A percentile compares a stretch with the other conserved stretches of the same genome.
Evolutionary conservation across 495 filamentous ascomycete genomes (phyloP).

Genomic region (Amphirosellinia nigrospora): DNA sequence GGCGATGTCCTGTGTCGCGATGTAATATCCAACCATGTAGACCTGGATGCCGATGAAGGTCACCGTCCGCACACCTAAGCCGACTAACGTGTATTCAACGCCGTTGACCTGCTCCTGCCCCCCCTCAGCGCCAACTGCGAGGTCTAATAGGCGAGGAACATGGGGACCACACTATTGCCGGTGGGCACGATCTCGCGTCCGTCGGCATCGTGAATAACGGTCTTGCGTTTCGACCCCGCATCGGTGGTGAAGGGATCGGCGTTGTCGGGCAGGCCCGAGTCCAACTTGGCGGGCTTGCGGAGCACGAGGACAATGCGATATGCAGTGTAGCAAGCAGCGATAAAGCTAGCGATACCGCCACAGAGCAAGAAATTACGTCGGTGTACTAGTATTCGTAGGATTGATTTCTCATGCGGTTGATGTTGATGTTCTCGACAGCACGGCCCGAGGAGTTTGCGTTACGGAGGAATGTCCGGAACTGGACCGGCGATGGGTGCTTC

Average conservation of each 20-base stretch:
- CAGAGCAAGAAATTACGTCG: constrained; percentile 53
- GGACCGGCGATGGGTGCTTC: constrained; percentile 18
- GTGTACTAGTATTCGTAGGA: constrained; percentile 52
- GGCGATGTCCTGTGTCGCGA: constrained; percentile 77
- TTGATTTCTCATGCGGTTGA: constrained; percentile 48
- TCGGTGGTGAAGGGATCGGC: constrained; percentile 52
- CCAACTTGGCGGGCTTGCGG: constrained; percentile 45
- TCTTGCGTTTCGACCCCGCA: constrained; percentile 56
- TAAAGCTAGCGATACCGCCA: constrained; percentile 53
- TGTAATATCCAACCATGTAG: constrained; percentile 91
- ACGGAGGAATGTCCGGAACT: constrained; percentile 48
- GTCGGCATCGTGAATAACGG: constrained; percentile 58
- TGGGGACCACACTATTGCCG: constrained; percentile 81
- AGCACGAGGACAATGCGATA: constrained; percentile 49
- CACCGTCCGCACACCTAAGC: constrained; percentile 85
- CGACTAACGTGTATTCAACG: constrained; percentile 82
- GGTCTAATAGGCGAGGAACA: constrained; percentile 73
- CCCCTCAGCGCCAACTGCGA: constrained; percentile 54
- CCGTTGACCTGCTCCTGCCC: constrained; percentile 44
- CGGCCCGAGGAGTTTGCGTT: constrained; percentile 31
- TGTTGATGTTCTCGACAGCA: constrained; percentile 52
- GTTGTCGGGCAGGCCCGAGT: constrained; percentile 49
- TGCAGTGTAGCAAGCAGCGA: constrained; percentile 55
- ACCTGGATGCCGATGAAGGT: constrained; percentile 91
- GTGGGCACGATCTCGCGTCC: constrained; percentile 76